phyloP scores from a whole-genome alignment of 306 rosid species.

The Begonia fuchsioides region DNA sequence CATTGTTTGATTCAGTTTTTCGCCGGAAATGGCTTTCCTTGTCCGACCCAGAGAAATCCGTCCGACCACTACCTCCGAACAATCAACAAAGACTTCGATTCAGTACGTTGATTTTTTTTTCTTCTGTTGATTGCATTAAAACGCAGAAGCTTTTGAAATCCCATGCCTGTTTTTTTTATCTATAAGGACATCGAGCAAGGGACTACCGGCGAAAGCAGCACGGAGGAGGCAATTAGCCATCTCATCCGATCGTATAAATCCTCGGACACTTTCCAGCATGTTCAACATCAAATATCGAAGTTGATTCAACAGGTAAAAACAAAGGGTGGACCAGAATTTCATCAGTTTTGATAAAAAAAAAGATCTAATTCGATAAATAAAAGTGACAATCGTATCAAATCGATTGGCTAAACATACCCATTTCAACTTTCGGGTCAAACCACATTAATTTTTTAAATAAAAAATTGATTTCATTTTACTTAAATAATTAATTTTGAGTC shows the following conservation, averaged over 20 bases:
- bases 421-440: too few species aligned
- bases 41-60: slow-evolving; percentile 47
- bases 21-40: slow-evolving; percentile 53
- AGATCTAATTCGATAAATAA: too few species aligned
- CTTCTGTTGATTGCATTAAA: background rate
- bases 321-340: too few species aligned
- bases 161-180: background rate
- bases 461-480: too few species aligned
- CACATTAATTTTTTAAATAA: too few species aligned
- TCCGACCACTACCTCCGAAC: slow-evolving; percentile 76
- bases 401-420: too few species aligned
- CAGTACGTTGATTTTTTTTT: slow-evolving; percentile 17
- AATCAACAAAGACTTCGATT: too few species aligned
- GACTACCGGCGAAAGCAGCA: slow-evolving; percentile 9
- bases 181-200: slow-evolving; percentile 29
- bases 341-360: too few species aligned
- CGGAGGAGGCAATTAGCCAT: slow-evolving; percentile 16
- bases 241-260: slow-evolving; percentile 21
- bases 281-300: slow-evolving; percentile 9
- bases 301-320: slow-evolving; percentile 14
- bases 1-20: slow-evolving; percentile 30
- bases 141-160: too few species aligned
- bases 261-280: slow-evolving; percentile 9
- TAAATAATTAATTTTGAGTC: too few species aligned
- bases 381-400: too few species aligned